phyloP scores from a whole-genome alignment of 2,329 filamentous ascomycete species.

The Penicillium concentricum region DNA sequence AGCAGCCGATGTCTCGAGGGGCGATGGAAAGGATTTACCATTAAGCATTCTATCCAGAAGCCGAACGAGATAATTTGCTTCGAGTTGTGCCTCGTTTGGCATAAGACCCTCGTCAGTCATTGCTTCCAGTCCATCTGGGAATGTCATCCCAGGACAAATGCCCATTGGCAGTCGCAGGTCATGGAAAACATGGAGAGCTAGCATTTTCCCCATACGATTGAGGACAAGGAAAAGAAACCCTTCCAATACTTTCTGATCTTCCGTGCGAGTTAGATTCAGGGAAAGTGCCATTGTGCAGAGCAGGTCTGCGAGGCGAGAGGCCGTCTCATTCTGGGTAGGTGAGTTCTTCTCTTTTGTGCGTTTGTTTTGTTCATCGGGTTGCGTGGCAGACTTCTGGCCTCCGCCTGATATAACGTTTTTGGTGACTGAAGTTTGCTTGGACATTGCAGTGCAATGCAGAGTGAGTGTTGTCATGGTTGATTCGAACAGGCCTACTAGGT shows the following conservation, averaged over 20 bases:
- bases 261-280: constrained; percentile 24
- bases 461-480: constrained; percentile 27
- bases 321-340: constrained; percentile 14
- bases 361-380: constrained; percentile 1
- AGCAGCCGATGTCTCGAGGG: background rate
- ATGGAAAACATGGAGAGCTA: constrained; percentile 42
- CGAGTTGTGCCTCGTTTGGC: constrained; percentile 28
- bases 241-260: constrained; percentile 40
- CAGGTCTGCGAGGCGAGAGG: constrained; percentile 24
- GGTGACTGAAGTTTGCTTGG: constrained; percentile 5
- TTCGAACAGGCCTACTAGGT: constrained; percentile 37
- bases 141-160: constrained; percentile 26
- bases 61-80: constrained; percentile 38
- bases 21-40: background rate
- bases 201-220: constrained; percentile 39
- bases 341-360: background rate
- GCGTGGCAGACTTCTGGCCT: background rate
- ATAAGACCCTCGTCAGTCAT: constrained; percentile 24
- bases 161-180: constrained; percentile 31
- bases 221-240: constrained; percentile 42
- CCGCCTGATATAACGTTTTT: background rate
- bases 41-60: constrained; percentile 34
- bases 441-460: constrained; percentile 23
- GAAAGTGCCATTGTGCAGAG: constrained; percentile 33
- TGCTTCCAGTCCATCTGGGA: constrained; percentile 33